Conservation (phyloP, 78 protist genomes). For the Polysphondylium violaceum region DNA sequence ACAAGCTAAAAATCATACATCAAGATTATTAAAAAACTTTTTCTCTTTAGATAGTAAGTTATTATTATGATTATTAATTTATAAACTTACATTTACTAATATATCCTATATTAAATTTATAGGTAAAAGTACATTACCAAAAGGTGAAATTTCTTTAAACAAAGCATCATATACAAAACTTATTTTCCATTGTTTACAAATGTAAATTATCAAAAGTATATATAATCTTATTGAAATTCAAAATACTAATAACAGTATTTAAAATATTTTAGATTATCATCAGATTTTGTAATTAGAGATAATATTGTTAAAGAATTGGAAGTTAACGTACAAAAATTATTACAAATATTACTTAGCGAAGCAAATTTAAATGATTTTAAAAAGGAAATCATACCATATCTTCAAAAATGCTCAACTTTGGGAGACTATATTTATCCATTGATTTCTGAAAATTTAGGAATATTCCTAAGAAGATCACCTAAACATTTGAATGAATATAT, state of each 20-base stretch:
- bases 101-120: neutral
- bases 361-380: slow-evolving; percentile 45
- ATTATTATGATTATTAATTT: neutral
- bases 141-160: slow-evolving; percentile 63
- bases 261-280: slow-evolving; percentile 6
- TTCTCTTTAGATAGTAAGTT: slow-evolving; percentile 35
- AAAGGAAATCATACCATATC: slow-evolving; percentile 30
- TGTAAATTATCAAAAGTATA: slow-evolving; percentile 4
- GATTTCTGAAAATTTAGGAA: slow-evolving; percentile 19
- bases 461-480: slow-evolving; percentile 54
- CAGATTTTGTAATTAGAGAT: neutral
- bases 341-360: slow-evolving; percentile 13
- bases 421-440: slow-evolving; percentile 30
- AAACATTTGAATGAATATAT: slow-evolving; percentile 46
- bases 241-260: neutral
- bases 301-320: slow-evolving; percentile 35
- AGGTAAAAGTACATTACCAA: slow-evolving; percentile 54
- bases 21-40: slow-evolving; percentile 22
- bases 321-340: slow-evolving; percentile 29
- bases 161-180: slow-evolving; percentile 49
- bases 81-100: neutral
- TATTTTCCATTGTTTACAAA: slow-evolving; percentile 55
- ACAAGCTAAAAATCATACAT: neutral
- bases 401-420: neutral
- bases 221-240: too few species aligned